phyloP scores from a whole-genome alignment of 140 eudicot genomes.

The Cichorium intybus region DNA sequence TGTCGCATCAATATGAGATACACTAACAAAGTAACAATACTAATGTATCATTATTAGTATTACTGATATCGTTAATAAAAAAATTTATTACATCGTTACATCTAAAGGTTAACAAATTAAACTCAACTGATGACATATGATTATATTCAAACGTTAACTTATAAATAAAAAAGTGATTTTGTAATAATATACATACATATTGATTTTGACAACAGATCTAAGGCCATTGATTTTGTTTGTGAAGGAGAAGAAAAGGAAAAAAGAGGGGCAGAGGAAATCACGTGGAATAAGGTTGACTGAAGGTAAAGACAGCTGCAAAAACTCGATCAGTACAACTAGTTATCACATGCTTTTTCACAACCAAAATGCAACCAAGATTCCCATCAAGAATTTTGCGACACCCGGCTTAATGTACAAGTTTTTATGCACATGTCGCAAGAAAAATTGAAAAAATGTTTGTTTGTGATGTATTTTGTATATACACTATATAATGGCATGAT shows the following conservation, averaged over 20 bases:
- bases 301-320: conserved; percentile 25
- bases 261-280: conserved; percentile 16
- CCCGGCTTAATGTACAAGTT: conserved; percentile 10
- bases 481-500: background rate
- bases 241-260: background rate
- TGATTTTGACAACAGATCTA: too few species aligned
- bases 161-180: too few species aligned
- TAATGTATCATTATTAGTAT: too few species aligned
- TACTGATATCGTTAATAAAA: background rate
- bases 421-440: background rate
- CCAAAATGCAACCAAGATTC: conserved; percentile 27
- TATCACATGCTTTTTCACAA: conserved; percentile 25
- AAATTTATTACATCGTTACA: background rate
- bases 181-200: too few species aligned
- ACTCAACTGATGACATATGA: too few species aligned
- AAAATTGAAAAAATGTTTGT: background rate
- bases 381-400: background rate
- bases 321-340: background rate
- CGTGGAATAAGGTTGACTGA: conserved; percentile 34
- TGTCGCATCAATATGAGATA: too few species aligned
- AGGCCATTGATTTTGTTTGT: conserved; percentile 5
- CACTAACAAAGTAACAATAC: too few species aligned
- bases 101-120: background rate
- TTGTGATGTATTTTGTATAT: background rate
- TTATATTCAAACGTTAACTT: too few species aligned